Base-by-base conservation (phyloP, 495 filamentous ascomycete species). In the Elasticomyces elasticus region DNA sequence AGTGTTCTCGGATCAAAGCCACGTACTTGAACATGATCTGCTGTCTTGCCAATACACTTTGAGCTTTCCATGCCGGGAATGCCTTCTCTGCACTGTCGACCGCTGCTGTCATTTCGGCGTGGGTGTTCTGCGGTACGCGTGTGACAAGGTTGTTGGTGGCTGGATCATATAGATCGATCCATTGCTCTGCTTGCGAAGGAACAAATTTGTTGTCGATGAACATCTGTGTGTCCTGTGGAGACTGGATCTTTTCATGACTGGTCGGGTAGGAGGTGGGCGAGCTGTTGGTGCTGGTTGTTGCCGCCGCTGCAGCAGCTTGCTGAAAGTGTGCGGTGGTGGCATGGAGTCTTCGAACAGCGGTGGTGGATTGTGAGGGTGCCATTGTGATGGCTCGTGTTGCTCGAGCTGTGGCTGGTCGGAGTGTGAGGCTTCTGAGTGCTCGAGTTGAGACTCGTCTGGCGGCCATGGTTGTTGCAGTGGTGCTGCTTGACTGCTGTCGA, bases 11-110 rank as follows among this genome's bases (percentile, higher is more conserved):
- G 69, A 99, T 94, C 65, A 99, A 72, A 44, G 72, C 78, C 31
- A 91, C 87, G 64, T 89, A 95, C 72, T 87, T 91, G 79, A 99
- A 99, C 81, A 99, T 91, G 70, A 97, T 87, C 74, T 94, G 87
- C 74, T 99, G 92, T 46, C 84, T 78, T 47, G 82, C 74, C 60
- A 99, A 80, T 49, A 97, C 75, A 67, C 84, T 91, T 17, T 83
- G 95, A 37, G 81, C 76, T 59, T 78, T 81, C 92, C 92, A 99
- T 51, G 75, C 75, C 51, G 86, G 85, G 70, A 95, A 99, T 4
- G 92, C 92, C 73, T 84, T 86, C 74, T 89, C 68, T 28, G 92
- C 94, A 60, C 86, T 89, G 58, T 82, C 80, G 38, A 96, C 88
- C 26, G 89, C 91, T 30, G 89, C 89, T 61, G 79, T 74, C 49